phyloP scores from a whole-genome alignment of 202 grass and related monocot species.

The Alloteropsis angusta region DNA sequence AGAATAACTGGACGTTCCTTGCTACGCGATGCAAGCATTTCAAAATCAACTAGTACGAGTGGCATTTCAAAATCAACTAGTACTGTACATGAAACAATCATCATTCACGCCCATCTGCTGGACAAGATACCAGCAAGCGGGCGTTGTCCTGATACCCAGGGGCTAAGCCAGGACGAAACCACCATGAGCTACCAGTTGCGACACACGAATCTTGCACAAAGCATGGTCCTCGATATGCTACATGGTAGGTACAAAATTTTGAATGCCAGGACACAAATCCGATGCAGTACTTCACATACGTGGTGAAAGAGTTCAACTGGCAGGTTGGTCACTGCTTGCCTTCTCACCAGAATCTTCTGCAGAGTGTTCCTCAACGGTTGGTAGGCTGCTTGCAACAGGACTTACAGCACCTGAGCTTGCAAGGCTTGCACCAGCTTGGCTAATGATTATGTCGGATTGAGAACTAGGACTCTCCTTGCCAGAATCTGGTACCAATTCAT shows the following conservation, averaged over 20 bases:
- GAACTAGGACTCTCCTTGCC: conserved; percentile 43
- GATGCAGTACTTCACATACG: not conserved
- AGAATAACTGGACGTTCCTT: too few species aligned
- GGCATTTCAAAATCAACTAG: too few species aligned
- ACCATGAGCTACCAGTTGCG: not conserved
- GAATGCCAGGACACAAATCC: not conserved
- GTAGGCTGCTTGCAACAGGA: conserved; percentile 13
- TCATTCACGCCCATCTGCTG: not conserved
- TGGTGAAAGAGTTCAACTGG: not conserved
- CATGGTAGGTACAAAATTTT: conserved; percentile 14
- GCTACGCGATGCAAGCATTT: too few species aligned
- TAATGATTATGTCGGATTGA: conserved; percentile 17
- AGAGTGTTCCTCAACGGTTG: conserved; percentile 26
- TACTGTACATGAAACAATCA: not conserved
- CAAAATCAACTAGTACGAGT: too few species aligned
- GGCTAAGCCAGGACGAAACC: not conserved
- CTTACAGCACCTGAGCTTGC: conserved; percentile 12
- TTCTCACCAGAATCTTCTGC: conserved; percentile 17
- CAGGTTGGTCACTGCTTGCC: conserved; percentile 21
- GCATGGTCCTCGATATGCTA: not conserved
- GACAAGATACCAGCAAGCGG: not conserved
- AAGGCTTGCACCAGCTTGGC: conserved; percentile 14
- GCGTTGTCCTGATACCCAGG: not conserved
- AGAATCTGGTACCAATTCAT: conserved; percentile 37
- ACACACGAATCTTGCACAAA: not conserved